Percentiles rank a stretch among this genome's conserved stretches.
These are phyloP conservation scores for Monosporascus sp. DNA, from an alignment of 2,329 filamentous ascomycete species.

Conservation along the genomic window DNA sequence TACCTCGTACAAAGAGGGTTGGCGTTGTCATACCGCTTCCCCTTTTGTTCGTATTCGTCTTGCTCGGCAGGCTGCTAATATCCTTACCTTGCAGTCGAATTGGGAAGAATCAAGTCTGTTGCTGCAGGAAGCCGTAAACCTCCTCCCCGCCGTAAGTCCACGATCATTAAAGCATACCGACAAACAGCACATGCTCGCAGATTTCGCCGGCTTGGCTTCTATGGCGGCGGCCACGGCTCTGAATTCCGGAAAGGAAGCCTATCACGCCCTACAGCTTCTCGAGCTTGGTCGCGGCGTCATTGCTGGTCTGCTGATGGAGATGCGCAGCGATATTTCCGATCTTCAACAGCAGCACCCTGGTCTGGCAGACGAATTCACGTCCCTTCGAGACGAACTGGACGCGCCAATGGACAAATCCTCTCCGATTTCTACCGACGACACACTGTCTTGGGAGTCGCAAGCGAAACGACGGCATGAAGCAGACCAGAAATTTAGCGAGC, in stretches of 20 bases:
- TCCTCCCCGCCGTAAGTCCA: conserved; percentile 4
- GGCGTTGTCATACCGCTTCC: too few species aligned
- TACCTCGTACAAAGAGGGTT: too few species aligned
- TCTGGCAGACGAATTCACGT: neutral
- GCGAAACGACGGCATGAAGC: conserved; percentile 3
- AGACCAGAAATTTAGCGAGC: conserved; percentile 1
- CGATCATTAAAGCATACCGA: conserved; percentile 10
- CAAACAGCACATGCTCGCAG: conserved; percentile 9
- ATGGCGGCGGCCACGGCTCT: conserved; percentile 6
- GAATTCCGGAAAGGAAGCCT: conserved; percentile 5
- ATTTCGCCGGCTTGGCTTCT: conserved; percentile 8
- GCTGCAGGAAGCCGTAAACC: conserved; percentile 1
- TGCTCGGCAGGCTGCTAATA: too few species aligned
- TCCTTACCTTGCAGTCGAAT: too few species aligned
- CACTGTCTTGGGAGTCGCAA: neutral
- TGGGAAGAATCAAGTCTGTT: neutral
- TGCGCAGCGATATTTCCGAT: neutral
- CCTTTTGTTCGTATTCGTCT: too few species aligned
- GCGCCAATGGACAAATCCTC: neutral
- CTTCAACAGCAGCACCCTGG: neutral
- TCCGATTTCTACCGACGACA: neutral
- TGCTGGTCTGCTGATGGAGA: conserved; percentile 8
- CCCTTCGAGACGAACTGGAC: conserved; percentile 12
- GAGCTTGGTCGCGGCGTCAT: conserved; percentile 24
- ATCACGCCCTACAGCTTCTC: conserved; percentile 14